A percentile compares a stretch with the other conserved stretches of the same genome.
These are phyloP conservation scores for Puccinia brachypodii DNA, from an alignment of 1,284 basidiomycete species.

Conservation along the genomic window DNA sequence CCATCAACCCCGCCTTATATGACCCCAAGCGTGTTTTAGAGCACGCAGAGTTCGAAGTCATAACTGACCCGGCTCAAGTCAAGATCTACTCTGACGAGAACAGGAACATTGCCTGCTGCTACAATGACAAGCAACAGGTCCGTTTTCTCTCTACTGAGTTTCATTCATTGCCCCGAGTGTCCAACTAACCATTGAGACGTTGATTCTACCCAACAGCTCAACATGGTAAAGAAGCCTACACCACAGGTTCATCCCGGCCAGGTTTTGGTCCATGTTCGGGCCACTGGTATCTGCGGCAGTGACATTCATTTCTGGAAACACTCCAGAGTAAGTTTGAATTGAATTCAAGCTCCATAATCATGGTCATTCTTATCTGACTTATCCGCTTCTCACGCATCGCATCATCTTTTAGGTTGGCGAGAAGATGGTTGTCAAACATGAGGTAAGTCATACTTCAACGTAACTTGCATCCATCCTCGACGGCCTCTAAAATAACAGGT, in stretches of 20 bases:
- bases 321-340: slow-evolving; percentile 35
- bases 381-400: too few relatives aligned
- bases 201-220: slow-evolving; percentile 50
- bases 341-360: not conserved
- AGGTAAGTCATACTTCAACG: not conserved
- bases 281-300: slow-evolving; percentile 53
- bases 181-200: not conserved
- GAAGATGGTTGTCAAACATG: slow-evolving; percentile 47
- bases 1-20: slow-evolving; percentile 27
- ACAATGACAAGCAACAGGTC: slow-evolving; percentile 46
- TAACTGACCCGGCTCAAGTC: slow-evolving; percentile 16
- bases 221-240: slow-evolving; percentile 52
- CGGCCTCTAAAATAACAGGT: not conserved
- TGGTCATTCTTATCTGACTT: slow-evolving; percentile 49
- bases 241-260: slow-evolving; percentile 53
- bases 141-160: not conserved
- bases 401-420: slow-evolving; percentile 51
- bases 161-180: not conserved
- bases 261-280: slow-evolving; percentile 55
- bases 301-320: slow-evolving; percentile 57
- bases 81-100: not conserved
- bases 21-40: slow-evolving; percentile 21
- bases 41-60: slow-evolving; percentile 27
- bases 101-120: slow-evolving; percentile 37
- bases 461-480: not conserved